These are phyloP conservation scores for Starmera dryadoides DNA, from an alignment of 805 yeast species.

Conservation along the genomic window DNA sequence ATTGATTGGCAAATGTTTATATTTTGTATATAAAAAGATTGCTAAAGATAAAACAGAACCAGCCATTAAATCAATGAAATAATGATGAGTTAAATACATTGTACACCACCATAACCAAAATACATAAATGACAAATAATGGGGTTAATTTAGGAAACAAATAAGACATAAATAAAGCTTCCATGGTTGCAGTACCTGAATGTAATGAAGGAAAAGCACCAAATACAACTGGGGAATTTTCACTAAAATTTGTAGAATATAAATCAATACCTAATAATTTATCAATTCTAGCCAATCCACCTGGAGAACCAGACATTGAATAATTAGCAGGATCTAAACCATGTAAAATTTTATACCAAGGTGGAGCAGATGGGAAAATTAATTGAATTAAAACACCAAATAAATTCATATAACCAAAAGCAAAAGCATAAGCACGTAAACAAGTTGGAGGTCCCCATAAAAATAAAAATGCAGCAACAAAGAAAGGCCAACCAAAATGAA, in stretches of 20 bases:
- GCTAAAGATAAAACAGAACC: slow-evolving; percentile 79
- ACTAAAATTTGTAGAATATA: slow-evolving; percentile 76
- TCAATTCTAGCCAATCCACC: slow-evolving; percentile 94
- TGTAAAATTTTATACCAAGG: slow-evolving; percentile 91
- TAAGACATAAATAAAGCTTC: slow-evolving; percentile 82
- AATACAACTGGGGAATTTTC: slow-evolving; percentile 84
- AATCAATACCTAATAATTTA: slow-evolving; percentile 62
- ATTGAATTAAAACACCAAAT: slow-evolving; percentile 76
- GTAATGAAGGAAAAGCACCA: slow-evolving; percentile 87
- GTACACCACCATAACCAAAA: slow-evolving; percentile 97
- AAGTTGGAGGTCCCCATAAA: slow-evolving; percentile 86
- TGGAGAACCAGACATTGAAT: slow-evolving; percentile 87
- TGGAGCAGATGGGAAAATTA: slow-evolving; percentile 88
- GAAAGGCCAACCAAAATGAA: slow-evolving; percentile 89
- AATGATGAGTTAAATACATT: slow-evolving; percentile 96
- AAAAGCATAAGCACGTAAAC: slow-evolving; percentile 77
- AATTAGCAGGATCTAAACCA: slow-evolving; percentile 86
- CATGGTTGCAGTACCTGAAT: slow-evolving; percentile 91
- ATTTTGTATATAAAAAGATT: slow-evolving; percentile 64
- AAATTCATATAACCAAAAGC: slow-evolving; percentile 94
- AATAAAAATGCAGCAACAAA: slow-evolving; percentile 73
- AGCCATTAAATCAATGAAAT: slow-evolving; percentile 88
- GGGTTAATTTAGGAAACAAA: slow-evolving; percentile 65
- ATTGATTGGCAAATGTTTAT: slow-evolving; percentile 57
- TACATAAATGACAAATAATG: slow-evolving; percentile 71